Evolutionary conservation across 805 yeast species (phyloP).

Genomic region (Cyberlindnera saturnus): DNA sequence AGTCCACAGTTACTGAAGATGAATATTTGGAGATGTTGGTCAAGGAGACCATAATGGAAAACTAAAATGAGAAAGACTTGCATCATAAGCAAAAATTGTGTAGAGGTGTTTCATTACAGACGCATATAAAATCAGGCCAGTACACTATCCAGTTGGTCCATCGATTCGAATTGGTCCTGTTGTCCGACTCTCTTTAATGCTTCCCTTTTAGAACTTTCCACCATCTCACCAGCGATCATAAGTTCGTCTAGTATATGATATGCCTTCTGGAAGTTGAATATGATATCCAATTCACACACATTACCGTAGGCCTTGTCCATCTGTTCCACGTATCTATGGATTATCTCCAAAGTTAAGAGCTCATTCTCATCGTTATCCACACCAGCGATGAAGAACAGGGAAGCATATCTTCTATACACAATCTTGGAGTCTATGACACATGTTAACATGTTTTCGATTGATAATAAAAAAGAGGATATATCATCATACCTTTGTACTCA

Average conservation of each 20-base stretch:
- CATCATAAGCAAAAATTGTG: conserved; percentile 17
- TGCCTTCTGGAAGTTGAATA: conserved; percentile 91
- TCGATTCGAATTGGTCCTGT: conserved; percentile 81
- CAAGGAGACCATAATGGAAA: conserved; percentile 17
- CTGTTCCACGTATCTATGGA: conserved; percentile 92
- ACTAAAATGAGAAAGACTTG: conserved; percentile 9
- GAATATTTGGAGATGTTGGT: conserved; percentile 29
- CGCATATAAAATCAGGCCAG: conserved; percentile 22
- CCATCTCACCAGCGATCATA: conserved; percentile 79
- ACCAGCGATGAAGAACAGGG: conserved; percentile 84
- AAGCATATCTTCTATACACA: conserved; percentile 89
- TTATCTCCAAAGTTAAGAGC: conserved; percentile 72
- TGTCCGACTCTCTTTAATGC: conserved; percentile 70
- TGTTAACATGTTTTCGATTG: not conserved
- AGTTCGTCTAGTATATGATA: conserved; percentile 89
- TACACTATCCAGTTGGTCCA: conserved; percentile 53
- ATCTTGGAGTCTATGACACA: conserved; percentile 54
- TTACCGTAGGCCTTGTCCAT: conserved; percentile 95
- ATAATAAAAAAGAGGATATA: not conserved
- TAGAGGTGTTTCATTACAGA: not conserved
- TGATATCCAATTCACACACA: conserved; percentile 94
- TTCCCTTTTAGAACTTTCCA: conserved; percentile 77
- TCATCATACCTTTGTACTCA: conserved; percentile 11
- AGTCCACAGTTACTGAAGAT: conserved; percentile 22
- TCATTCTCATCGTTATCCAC: conserved; percentile 83